Evolutionary conservation across 202 grass and related monocot species (phyloP).

Genomic region (Elaeis oleifera): DNA sequence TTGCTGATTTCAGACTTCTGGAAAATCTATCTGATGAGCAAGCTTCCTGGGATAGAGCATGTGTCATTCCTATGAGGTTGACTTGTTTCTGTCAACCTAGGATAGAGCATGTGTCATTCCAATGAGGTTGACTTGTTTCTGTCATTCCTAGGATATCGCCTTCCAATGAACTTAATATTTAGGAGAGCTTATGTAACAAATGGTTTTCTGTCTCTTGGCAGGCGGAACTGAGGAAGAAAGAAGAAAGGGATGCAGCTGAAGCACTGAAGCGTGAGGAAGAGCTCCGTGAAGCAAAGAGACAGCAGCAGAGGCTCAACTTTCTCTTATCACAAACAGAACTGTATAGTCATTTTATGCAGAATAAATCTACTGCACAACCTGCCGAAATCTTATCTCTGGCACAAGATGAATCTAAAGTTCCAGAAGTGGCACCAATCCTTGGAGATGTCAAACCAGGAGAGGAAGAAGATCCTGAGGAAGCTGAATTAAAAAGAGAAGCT

Average conservation of each 20-base stretch:
- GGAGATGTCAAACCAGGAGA: constrained; percentile 36
- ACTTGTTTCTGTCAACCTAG: too few species aligned
- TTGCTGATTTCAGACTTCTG: too few species aligned
- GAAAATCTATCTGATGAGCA: too few species aligned
- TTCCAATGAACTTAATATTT: neutral
- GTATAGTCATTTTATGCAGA: constrained; percentile 99
- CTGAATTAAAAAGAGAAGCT: constrained; percentile 83
- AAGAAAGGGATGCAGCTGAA: constrained; percentile 95
- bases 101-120: too few species aligned
- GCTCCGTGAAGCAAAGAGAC: constrained; percentile 90
- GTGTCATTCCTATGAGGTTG: too few species aligned
- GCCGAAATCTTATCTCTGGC: constrained; percentile 14
- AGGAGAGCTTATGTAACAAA: too few species aligned
- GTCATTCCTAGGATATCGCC: too few species aligned
- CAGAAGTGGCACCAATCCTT: constrained; percentile 35
- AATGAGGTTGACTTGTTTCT: too few species aligned
- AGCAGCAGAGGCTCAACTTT: constrained; percentile 97
- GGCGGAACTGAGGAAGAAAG: constrained; percentile 93
- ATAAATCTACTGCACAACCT: constrained; percentile 51
- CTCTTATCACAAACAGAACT: constrained; percentile 93
- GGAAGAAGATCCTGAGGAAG: constrained; percentile 85
- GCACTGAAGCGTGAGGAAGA: constrained; percentile 95
- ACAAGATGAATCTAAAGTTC: constrained; percentile 18
- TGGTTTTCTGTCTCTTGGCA: constrained; percentile 21
- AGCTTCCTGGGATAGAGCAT: too few species aligned